Evolutionary conservation across 2,329 filamentous ascomycete genomes (phyloP), one percentile per base, ranked within the genome.

Genomic region (Pestalotiopsis sp.): DNA sequence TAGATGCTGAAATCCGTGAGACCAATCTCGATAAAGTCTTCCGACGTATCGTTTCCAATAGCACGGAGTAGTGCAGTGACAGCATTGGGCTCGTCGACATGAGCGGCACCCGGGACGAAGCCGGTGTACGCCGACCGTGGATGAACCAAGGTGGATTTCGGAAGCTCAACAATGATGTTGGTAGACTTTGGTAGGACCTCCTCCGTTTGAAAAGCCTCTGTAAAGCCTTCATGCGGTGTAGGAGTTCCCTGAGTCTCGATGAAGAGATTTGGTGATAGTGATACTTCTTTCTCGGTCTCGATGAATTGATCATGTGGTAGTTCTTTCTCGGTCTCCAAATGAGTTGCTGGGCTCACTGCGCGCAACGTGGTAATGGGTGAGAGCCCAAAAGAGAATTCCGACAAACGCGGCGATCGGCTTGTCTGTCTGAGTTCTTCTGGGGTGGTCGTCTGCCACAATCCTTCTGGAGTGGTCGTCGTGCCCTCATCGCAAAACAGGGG

Each of bases 1-100:
- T 91, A 92, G 1, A 91, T 78, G 2, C 81, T 81, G 73, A 92
- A 92, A 1, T 87, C 76, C 10, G 88, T 79, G 0, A 92, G 77
- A 3, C 85, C 78, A 13, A 90, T 81, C 62, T 89, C 86, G 6
- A 81, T 68, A 22, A 79, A 83, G 2, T 75, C 76, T 0, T 76
- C 73, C 2, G 68, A 44, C 4, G 70, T 66, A 5, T 71, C 68
- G 6, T 64, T 48, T 17, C 71, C 67, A 58, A 69, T 65, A n/a
- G 65, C 24, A 5, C 74, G 63, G 14, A 81, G 69, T 17, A 82
- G 71, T 4, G 67, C 63, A 11, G 75, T 62, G 9, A 84, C 60
- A 0, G 79, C 81, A 1, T 70, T 52, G 4, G 52, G 35, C 69
- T 84, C 82, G n/a, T 63, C 67, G 13, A 62, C 68, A 17, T 61